Evolutionary conservation across 768 basidiomycete genomes (phyloP).

Genomic region (Termitomyces sp.): DNA sequence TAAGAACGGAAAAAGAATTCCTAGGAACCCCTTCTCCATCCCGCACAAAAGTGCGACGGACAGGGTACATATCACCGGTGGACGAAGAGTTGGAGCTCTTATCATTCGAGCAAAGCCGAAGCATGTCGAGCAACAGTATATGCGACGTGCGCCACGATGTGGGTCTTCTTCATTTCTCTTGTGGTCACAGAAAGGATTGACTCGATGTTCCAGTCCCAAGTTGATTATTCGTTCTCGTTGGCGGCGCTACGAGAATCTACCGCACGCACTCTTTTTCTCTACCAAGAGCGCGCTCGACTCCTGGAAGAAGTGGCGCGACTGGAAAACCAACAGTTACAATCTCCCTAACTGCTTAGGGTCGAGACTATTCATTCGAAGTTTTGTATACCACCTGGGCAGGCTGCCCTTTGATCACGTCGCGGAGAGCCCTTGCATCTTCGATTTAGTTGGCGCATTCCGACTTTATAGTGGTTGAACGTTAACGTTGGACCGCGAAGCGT

Average conservation of each 20-base stretch:
- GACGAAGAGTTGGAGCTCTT: slow-evolving; percentile 53
- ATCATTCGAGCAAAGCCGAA: slow-evolving; percentile 42
- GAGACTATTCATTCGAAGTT: background rate
- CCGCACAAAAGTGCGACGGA: slow-evolving; percentile 37
- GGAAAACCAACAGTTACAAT: slow-evolving; percentile 13
- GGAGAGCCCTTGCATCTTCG: background rate
- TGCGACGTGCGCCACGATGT: slow-evolving; percentile 7
- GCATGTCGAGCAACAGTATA: slow-evolving; percentile 6
- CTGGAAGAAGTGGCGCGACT: slow-evolving; percentile 53
- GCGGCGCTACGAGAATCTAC: slow-evolving; percentile 24
- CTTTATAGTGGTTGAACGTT: too few species aligned
- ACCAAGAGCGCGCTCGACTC: slow-evolving; percentile 58
- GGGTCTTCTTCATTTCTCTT: background rate
- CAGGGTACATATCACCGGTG: slow-evolving; percentile 54
- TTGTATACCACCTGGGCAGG: background rate
- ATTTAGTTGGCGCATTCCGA: background rate
- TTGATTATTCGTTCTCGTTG: slow-evolving; percentile 8
- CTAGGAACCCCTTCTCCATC: background rate
- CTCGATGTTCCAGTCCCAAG: background rate
- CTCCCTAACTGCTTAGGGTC: background rate
- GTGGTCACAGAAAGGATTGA: background rate
- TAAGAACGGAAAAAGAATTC: slow-evolving; percentile 3
- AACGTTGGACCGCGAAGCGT: background rate
- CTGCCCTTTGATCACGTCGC: background rate
- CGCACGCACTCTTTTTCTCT: slow-evolving; percentile 45